Evolutionary conservation across 2,329 filamentous ascomycete species (phyloP), one percentile per base, ranked within the genome.

Genomic region (Albifimbria verrucaria): DNA sequence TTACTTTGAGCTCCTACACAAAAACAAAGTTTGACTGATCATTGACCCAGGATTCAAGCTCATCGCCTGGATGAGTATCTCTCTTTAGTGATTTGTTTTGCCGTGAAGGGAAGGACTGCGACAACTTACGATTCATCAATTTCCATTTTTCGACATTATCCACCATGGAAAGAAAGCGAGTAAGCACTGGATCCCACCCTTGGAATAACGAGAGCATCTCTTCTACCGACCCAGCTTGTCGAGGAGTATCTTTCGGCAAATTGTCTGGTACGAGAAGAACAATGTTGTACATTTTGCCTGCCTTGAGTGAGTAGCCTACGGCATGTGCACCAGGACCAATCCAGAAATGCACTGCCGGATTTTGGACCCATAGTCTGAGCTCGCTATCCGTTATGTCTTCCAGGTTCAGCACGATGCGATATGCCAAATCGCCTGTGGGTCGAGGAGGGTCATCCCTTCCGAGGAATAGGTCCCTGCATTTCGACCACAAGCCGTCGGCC

Each of bases 91-190:
- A 43, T 17, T 36, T 36, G 28, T 36, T 43, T n/a, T n/a, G 41
- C n/a, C 9, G 15, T 21, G 9, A 7, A 10, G 41, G 20, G 15
- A n/a, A 7, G 15, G 20, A n/a, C 41, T 21, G 15, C 18, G 9
- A 42, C 1, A 12, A 63, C 72, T 57, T 53, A 74, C 73, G 60
- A 52, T 76, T 71, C 81, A 88, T 85, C 28, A 90, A 65, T 62
- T 83, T 86, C 87, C 87, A 90, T 65, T 89, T 89, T 39, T 84
- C 79, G 0, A 88, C 83, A 1, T 68, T 75, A 36, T 80, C 76
- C 0, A 88, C 83, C 43, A 77, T 74, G 3, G 69, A 67, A 12
- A 77, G 56, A 46, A 77, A 73, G 50, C 67, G 64, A 1, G 56
- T 63, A 23, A 80, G 51, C 46, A 85, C 75, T 2, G 85, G 85